A percentile compares a stretch with the other conserved stretches of the same genome.
phyloP scores from a whole-genome alignment of 495 filamentous ascomycete species.

The Penicillium cosmopolitanum region DNA sequence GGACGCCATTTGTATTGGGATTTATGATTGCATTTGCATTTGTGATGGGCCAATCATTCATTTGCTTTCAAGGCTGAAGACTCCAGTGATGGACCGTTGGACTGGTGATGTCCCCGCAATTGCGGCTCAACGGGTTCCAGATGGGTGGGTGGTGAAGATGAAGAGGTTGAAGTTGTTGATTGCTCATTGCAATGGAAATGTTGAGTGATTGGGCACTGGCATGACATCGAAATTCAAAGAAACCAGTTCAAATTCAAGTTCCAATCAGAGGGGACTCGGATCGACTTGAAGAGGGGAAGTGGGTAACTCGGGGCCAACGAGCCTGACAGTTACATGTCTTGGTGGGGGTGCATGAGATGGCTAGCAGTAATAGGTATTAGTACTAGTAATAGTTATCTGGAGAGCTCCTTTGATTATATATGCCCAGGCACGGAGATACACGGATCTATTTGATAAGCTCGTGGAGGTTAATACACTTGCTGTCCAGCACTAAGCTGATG shows the following conservation, averaged over 20 bases:
- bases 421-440: no score
- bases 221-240: no score
- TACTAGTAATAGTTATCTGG: no score
- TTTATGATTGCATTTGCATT: conserved; percentile 21
- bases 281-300: conserved; percentile 20
- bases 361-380: no score
- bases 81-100: no score
- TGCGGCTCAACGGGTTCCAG: background rate
- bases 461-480: no score
- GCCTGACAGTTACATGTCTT: conserved; percentile 21
- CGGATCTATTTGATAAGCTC: no score
- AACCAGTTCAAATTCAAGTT: no score
- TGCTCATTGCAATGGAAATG: background rate
- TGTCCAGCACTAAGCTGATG: no score
- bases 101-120: background rate
- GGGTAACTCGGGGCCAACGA: conserved; percentile 18
- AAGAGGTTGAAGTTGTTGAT: background rate
- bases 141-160: background rate
- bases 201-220: no score
- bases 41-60: background rate
- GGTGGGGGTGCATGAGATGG: conserved; percentile 10
- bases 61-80: background rate
- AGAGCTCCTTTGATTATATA: no score
- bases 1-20: conserved; percentile 16
- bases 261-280: no score